A percentile compares a stretch with the other conserved stretches of the same genome.
phyloP scores from a whole-genome alignment of 2,329 filamentous ascomycete species.

The Penicillium griseofulvum region DNA sequence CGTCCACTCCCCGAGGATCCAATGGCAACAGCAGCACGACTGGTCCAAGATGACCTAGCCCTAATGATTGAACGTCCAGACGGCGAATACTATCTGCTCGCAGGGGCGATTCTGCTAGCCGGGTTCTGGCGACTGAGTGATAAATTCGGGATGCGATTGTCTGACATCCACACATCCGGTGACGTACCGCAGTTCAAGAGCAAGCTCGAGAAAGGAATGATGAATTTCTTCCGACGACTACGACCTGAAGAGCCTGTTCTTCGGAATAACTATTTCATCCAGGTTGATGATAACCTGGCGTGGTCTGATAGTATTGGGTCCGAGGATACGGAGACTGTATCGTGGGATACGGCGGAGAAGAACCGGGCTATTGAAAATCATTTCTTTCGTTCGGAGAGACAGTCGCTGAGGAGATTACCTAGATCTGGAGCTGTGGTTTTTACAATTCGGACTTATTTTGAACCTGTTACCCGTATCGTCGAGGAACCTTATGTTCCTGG shows the following conservation, averaged over 20 bases:
- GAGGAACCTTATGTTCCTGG: conserved; percentile 75
- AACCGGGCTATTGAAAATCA: conserved; percentile 70
- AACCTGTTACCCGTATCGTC: conserved; percentile 65
- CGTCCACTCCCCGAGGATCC: conserved; percentile 70
- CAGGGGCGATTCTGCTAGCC: conserved; percentile 70
- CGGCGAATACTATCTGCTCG: conserved; percentile 77
- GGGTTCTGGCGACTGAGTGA: conserved; percentile 82
- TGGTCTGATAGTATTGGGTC: conserved; percentile 75
- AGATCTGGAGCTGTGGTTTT: conserved; percentile 62
- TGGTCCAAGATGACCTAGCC: conserved; percentile 78
- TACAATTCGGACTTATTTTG: conserved; percentile 78
- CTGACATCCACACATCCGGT: conserved; percentile 75
- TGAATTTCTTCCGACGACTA: conserved; percentile 73
- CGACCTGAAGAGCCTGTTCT: conserved; percentile 64
- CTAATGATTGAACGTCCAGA: conserved; percentile 77
- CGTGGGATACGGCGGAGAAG: conserved; percentile 75
- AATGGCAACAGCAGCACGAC: conserved; percentile 69
- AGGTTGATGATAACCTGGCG: conserved; percentile 73
- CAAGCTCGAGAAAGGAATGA: conserved; percentile 75
- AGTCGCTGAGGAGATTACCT: conserved; percentile 64
- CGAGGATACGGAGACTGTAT: conserved; percentile 64
- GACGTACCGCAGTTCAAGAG: conserved; percentile 70
- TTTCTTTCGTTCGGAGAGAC: conserved; percentile 73
- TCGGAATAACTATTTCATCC: conserved; percentile 83
- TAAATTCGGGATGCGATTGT: conserved; percentile 75